phyloP scores from a whole-genome alignment of 2,329 filamentous ascomycete genomes.

The Fusarium sulawesiense region DNA sequence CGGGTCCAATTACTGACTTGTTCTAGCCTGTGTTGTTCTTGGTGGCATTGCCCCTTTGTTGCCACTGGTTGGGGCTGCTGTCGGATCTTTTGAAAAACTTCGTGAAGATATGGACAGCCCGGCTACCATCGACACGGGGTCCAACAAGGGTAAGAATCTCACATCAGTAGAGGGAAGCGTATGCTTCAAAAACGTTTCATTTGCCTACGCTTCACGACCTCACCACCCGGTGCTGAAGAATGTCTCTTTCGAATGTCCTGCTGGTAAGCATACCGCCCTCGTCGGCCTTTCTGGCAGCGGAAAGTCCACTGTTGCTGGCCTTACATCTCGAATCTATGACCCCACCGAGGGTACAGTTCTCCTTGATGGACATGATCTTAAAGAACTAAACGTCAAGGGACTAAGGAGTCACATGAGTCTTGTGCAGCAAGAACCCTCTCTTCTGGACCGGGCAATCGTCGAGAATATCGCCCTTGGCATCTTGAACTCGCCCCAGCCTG shows the following conservation, averaged over 20 bases:
- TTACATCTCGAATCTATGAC: conserved; percentile 69
- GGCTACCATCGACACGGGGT: conserved; percentile 58
- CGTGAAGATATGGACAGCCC: conserved; percentile 66
- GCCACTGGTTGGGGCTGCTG: conserved; percentile 68
- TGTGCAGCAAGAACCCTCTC: conserved; percentile 59
- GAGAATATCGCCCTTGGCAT: conserved; percentile 65
- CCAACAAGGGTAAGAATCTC: conserved; percentile 54
- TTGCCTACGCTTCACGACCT: conserved; percentile 59
- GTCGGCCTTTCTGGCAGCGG: conserved; percentile 69
- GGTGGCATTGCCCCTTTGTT: conserved; percentile 72
- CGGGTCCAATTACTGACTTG: conserved; percentile 15
- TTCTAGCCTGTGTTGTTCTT: conserved; percentile 67
- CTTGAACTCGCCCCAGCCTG: conserved; percentile 56
- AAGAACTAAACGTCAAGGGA: conserved; percentile 59
- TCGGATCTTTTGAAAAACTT: conserved; percentile 68
- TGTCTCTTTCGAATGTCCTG: conserved; percentile 60
- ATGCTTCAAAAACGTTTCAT: conserved; percentile 56
- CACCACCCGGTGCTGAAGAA: conserved; percentile 56
- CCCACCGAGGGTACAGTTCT: conserved; percentile 60
- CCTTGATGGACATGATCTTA: conserved; percentile 62
- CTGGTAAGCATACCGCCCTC: conserved; percentile 64
- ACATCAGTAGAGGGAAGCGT: conserved; percentile 55
- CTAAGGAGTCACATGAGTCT: conserved; percentile 57
- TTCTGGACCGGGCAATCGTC: conserved; percentile 60
- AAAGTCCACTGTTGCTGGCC: conserved; percentile 66